A percentile compares a stretch with the other conserved stretches of the same genome.
Conservation (phyloP, 2,329 filamentous ascomycete genomes). For the Trichocomaceae sp. region DNA sequence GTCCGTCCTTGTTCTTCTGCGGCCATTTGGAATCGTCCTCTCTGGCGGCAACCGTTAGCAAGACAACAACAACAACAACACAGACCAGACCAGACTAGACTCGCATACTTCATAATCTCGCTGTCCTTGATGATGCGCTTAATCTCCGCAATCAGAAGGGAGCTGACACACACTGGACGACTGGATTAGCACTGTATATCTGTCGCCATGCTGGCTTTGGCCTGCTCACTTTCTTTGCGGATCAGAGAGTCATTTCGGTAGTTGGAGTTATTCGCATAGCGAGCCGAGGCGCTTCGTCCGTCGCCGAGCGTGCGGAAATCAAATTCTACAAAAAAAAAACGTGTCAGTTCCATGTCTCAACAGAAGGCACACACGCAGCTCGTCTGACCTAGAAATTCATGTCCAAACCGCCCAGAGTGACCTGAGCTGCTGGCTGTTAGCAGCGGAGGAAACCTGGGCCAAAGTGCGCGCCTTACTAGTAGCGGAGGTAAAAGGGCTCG, state of each 20-base stretch:
- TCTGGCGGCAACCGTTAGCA: conserved; percentile 43
- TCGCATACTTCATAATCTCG: conserved; percentile 82
- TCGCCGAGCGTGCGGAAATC: conserved; percentile 91
- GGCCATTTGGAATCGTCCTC: conserved; percentile 99
- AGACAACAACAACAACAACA: neutral
- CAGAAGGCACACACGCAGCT: neutral
- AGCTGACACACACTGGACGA: conserved; percentile 82
- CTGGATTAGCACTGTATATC: neutral
- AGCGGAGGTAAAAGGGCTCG: conserved; percentile 91
- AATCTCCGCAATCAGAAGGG: conserved; percentile 83
- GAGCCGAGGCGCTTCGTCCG: conserved; percentile 83
- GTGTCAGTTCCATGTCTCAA: conserved; percentile 21
- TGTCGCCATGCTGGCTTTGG: neutral
- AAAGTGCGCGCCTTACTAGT: conserved; percentile 65
- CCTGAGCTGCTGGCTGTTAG: conserved; percentile 65
- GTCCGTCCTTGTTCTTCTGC: conserved; percentile 97
- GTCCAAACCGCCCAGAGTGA: conserved; percentile 93
- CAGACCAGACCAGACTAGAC: conserved; percentile 17
- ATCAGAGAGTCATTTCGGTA: conserved; percentile 98
- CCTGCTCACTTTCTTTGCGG: conserved; percentile 86
- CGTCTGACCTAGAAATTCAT: conserved; percentile 83
- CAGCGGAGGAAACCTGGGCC: conserved; percentile 35
- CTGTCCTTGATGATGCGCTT: conserved; percentile 95
- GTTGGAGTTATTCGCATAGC: conserved; percentile 99
- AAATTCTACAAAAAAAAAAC: conserved; percentile 74